Evolutionary conservation across 2,329 filamentous ascomycete species (phyloP), one percentile per base, ranked within the genome.

Genomic region (Ophiocordyceps sinensis): DNA sequence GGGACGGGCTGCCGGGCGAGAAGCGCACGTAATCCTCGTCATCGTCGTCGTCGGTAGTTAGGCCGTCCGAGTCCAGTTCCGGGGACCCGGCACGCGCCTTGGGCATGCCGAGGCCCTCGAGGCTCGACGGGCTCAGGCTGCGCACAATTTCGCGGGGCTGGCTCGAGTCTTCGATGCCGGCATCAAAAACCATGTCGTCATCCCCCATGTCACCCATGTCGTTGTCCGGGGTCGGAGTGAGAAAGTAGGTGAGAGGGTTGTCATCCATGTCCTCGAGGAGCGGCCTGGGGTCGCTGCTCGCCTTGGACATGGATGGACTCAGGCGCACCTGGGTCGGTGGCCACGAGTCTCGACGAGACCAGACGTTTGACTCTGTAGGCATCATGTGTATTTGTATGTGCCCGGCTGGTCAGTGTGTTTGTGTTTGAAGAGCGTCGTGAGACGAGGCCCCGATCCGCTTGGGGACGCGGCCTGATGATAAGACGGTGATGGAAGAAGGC

Each of bases 101-200:
- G 5, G 65, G 55, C 51, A 65, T 70, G 44, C 64, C 61, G 14
- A 73, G 65, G 4, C 70, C 68, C 21, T 66, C 67, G 28, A 77
- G 68, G 28, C 63, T 71, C 1, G 72, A 76, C 2, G 73, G 73
- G 51, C 71, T 75, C 44, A 77, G 65, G 47, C 68, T 75, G 45
- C 73, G 66, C 40, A 75, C 59, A 34, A 68, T 61, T 14, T 66
- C 63, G 26, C 58, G 53, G 3, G 67, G 66, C 4, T 61, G 61
- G 44, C 58, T 65, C 41, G 60, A 53, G 48, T 71, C 65, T 51
- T 75, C 71, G 52, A 77, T 77, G 42, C 73, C 71, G 31, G 73
- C 73, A 51, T 76, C 71, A 48, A 73, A 68, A 47, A 72, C 68
- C 58, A 70, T 60, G 53, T 68, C 64, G 46, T 60, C 60, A 36